Evolutionary conservation across 176 grass and related monocot genomes (phyloP), one percentile per base, ranked within the genome.

Genomic region (Raddia guianensis): DNA sequence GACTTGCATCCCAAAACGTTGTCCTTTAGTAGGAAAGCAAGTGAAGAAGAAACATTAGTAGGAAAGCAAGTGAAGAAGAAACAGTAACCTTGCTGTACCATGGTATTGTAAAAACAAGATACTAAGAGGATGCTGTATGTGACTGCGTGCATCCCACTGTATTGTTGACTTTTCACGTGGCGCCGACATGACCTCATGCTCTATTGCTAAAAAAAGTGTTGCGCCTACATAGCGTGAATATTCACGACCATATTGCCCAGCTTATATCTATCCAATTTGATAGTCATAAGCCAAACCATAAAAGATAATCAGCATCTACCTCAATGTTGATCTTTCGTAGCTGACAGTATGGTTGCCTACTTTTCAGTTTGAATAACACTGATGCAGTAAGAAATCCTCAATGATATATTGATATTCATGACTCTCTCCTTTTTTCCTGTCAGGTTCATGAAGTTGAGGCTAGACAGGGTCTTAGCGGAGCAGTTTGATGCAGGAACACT

Each of bases 401-500:
- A 71, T 53, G 34, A 16, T 81, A 43, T 37, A 66, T 65, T 53
- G 34, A 16, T 81, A 43, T 68, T 81, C 49, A 51, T 68, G 59
- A 64, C 2, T 8, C 7, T 77, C 56, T 87, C 15, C 42, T 72
- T 43, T 73, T 44, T 7, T 49, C 72, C 64, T 84, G 12, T 9
- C 83, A 99, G 93, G 71, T 96, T 93, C 53, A 99, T 99, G 97
- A 99, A 95, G 77, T 73, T 99, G 70, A 89, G 97, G 52, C 85
- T 99, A 15, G 91, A 99, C 79, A 82, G 91, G 48, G 97, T 93
- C 82, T 85, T 99, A 66, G 64, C 83, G 15, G 90, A 82, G 14
- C 86, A 87, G 65, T 99, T 99, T 9, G 89, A 95, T 40, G 86
- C 87, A 64, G 86, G 90, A 80, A 88, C 90, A 50, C 58, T 77